phyloP scores from a whole-genome alignment of 352 stramenopile species.

The Elongisporangium anandrum region DNA sequence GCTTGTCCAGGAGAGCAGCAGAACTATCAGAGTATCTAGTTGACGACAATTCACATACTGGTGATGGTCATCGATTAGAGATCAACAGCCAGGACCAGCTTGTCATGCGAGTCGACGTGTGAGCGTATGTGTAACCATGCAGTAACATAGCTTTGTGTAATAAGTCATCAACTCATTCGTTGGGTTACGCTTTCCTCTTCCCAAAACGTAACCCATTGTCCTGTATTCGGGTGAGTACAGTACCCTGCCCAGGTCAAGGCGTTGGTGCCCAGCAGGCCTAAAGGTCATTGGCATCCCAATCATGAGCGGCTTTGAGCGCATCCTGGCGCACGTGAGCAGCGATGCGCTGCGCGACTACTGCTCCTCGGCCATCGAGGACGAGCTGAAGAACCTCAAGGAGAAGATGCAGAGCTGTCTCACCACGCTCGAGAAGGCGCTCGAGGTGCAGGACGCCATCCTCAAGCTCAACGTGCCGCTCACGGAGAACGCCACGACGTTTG shows the following conservation, averaged over 20 bases:
- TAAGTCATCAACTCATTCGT: too few relatives aligned
- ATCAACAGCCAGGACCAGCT: not conserved
- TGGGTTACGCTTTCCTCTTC: not conserved
- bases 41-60: not conserved
- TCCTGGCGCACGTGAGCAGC: conserved; percentile 58
- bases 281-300: not conserved
- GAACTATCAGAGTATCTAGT: not conserved
- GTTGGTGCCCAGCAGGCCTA: not conserved
- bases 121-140: not conserved
- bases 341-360: conserved; percentile 71
- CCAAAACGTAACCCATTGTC: not conserved
- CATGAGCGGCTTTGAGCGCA: conserved; percentile 76
- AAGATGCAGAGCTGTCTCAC: conserved; percentile 56
- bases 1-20: not conserved
- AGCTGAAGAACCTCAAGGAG: conserved; percentile 50
- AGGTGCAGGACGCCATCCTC: conserved; percentile 56
- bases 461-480: conserved; percentile 60
- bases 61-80: not conserved
- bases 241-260: not conserved
- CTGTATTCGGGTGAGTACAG: not conserved
- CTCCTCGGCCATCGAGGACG: conserved; percentile 72
- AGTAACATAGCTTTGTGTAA: too few relatives aligned
- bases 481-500: conserved; percentile 48
- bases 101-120: not conserved
- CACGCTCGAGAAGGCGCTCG: conserved; percentile 49